Evolutionary conservation across 2,329 filamentous ascomycete species (phyloP).

Genomic region (Purpureocillium lavendulum): DNA sequence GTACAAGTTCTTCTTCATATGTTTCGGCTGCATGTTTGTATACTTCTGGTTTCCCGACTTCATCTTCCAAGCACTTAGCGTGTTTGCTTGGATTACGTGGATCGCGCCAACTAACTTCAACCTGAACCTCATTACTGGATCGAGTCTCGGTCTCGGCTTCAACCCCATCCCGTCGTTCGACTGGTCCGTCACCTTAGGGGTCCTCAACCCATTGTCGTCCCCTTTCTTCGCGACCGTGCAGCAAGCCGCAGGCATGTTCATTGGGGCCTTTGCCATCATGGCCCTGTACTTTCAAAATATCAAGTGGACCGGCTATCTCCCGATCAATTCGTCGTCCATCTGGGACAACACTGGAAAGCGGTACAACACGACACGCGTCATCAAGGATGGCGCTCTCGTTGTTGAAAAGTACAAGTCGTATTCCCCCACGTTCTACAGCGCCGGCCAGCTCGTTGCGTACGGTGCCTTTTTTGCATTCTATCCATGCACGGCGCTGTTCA

Average conservation of each 20-base stretch:
- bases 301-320: slow-evolving; percentile 34
- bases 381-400: slow-evolving; percentile 27
- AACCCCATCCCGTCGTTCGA: slow-evolving; percentile 43
- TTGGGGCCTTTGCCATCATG: slow-evolving; percentile 31
- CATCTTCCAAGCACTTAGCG: slow-evolving; percentile 31
- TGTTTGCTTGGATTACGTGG: slow-evolving; percentile 44
- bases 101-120: slow-evolving; percentile 36
- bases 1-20: slow-evolving; percentile 32
- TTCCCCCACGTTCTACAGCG: slow-evolving; percentile 23
- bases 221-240: slow-evolving; percentile 33
- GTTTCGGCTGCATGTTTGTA: slow-evolving; percentile 25
- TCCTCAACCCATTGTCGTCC: slow-evolving; percentile 18
- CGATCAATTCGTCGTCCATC: slow-evolving; percentile 37
- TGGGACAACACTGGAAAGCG: slow-evolving; percentile 33
- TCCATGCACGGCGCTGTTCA: slow-evolving; percentile 24
- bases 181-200: slow-evolving; percentile 30
- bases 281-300: slow-evolving; percentile 35
- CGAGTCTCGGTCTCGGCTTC: slow-evolving; percentile 32
- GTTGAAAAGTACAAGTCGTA: slow-evolving; percentile 25
- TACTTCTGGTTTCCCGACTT: slow-evolving; percentile 42
- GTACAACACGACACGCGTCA: slow-evolving; percentile 34
- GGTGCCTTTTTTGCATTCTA: slow-evolving; percentile 24
- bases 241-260: slow-evolving; percentile 21
- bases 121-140: slow-evolving; percentile 31
- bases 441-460: slow-evolving; percentile 20